Percentiles rank a stretch among this genome's conserved stretches.
Evolutionary conservation across 2,329 filamentous ascomycete species (phyloP).

Genomic region (Scedosporium aurantiacum): DNA sequence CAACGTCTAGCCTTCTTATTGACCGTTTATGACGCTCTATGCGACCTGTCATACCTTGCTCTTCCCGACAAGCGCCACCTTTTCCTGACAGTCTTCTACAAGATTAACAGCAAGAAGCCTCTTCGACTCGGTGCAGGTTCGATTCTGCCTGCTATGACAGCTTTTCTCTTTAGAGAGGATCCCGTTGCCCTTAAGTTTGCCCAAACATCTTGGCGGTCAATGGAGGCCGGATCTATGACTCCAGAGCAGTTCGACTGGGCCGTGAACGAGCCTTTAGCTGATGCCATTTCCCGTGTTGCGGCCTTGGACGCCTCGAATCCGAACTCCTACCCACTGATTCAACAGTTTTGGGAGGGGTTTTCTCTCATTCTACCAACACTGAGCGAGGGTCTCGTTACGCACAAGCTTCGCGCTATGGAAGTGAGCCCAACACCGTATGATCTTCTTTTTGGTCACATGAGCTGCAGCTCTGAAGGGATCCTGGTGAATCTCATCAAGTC

Average conservation of each 20-base stretch:
- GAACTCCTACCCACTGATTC: slow-evolving; percentile 35
- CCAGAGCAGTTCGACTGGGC: slow-evolving; percentile 78
- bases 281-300: slow-evolving; percentile 53
- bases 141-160: slow-evolving; percentile 72
- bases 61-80: slow-evolving; percentile 37
- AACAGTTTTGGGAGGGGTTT: slow-evolving; percentile 71
- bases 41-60: slow-evolving; percentile 66
- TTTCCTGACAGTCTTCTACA: slow-evolving; percentile 75
- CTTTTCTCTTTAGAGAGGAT: slow-evolving; percentile 71
- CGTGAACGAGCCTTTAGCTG: slow-evolving; percentile 60
- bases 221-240: slow-evolving; percentile 50
- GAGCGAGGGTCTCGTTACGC: slow-evolving; percentile 61
- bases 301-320: slow-evolving; percentile 27
- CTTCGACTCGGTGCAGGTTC: slow-evolving; percentile 62
- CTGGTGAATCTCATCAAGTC: slow-evolving; percentile 60
- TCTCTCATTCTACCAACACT: slow-evolving; percentile 63
- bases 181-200: slow-evolving; percentile 56
- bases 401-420: slow-evolving; percentile 70
- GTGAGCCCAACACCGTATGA: slow-evolving; percentile 62
- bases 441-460: slow-evolving; percentile 45
- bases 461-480: slow-evolving; percentile 41
- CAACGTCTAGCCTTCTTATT: slow-evolving; percentile 53
- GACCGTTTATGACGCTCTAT: slow-evolving; percentile 79
- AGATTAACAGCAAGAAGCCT: slow-evolving; percentile 65
- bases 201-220: slow-evolving; percentile 53